Base-by-base conservation (phyloP, 1,139 yeast genomes). In the Suhomyces panamericanus region DNA sequence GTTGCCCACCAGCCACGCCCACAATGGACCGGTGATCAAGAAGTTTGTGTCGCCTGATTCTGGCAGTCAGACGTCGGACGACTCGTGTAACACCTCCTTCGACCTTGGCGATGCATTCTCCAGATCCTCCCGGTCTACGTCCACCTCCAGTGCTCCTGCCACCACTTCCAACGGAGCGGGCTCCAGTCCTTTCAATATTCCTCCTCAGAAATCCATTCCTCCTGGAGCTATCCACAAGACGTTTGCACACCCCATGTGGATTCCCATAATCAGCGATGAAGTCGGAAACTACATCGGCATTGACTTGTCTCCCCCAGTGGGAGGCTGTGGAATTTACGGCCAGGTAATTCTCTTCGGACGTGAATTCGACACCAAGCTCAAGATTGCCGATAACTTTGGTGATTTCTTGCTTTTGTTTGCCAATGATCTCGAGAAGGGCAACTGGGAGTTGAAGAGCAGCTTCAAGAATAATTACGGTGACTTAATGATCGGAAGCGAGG, bases 221-320 rank as follows among this genome's bases (percentile, higher is more conserved):
- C 87, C 88, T 14, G 82, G 82, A 5, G 66, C 81, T 8, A 72
- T 90, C 28, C 87, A 86, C 58, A 73, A 77, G 3, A 81, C 80
- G 1, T 91, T 87, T 66, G 93, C 96, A 2, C 90, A 89, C 62
- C 83, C 89, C 6, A 81, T 79, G 59, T 91, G 98, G 98, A 84
- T 91, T 44, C 98, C 98, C 2, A 65, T 91, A 36, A 80, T 89
- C 16, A 87, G 95, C 11, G 98, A 91, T 62, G 83, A 81, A 48
- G 84, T 87, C 10, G 98, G 98, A 15, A 91, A 91, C 66, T 89
- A 89, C 59, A 83, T 91, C 43, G 98, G 91, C 39, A 75, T 91
- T 12, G 98, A 91, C 64, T 73, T 91, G 49, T 86, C 93, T 2
- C 97, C 97, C 1, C 96, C 88, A 4, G 72, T 81, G 3, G 66